Conservation (phyloP, 2,329 filamentous ascomycete genomes). For the Dactylellina parvicollis region DNA sequence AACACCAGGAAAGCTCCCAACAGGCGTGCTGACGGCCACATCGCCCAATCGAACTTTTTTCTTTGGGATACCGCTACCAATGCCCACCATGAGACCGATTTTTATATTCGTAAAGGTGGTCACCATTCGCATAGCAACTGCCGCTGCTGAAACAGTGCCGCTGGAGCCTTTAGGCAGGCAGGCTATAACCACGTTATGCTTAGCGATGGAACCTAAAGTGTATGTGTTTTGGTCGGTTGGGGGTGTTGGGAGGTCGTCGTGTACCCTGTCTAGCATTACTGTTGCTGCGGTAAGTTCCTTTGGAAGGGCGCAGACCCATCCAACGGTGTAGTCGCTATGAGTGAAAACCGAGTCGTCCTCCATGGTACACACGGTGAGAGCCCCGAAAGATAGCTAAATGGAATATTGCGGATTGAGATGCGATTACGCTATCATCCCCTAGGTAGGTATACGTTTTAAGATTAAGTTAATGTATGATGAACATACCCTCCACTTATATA, state of each 20-base stretch:
- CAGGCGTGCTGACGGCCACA: constrained; percentile 2
- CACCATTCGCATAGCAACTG: not conserved
- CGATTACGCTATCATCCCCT: too few relatives aligned
- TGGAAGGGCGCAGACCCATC: constrained; percentile 3
- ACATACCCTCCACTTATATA: too few relatives aligned
- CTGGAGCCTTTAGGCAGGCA: not conserved
- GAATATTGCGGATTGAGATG: too few relatives aligned
- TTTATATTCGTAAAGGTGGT: constrained; percentile 8
- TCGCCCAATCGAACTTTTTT: constrained; percentile 14
- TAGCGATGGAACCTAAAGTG: not conserved
- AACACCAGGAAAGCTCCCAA: not conserved
- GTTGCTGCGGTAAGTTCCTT: constrained; percentile 1
- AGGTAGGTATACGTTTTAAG: too few relatives aligned
- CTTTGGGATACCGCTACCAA: constrained; percentile 18
- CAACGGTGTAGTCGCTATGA: constrained; percentile 8
- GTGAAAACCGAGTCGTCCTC: too few relatives aligned
- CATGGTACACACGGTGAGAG: too few relatives aligned
- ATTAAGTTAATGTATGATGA: too few relatives aligned
- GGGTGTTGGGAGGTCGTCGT: too few relatives aligned
- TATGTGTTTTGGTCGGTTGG: too few relatives aligned
- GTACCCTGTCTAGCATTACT: too few relatives aligned
- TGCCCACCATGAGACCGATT: constrained; percentile 9
- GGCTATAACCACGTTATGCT: constrained; percentile 8
- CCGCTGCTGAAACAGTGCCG: not conserved
- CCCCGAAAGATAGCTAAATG: too few relatives aligned